Evolutionary conservation across 192 early-diverging fungal genomes (phyloP), one percentile per base, ranked within the genome.

Genomic region (Geranomyces michiganensis): DNA sequence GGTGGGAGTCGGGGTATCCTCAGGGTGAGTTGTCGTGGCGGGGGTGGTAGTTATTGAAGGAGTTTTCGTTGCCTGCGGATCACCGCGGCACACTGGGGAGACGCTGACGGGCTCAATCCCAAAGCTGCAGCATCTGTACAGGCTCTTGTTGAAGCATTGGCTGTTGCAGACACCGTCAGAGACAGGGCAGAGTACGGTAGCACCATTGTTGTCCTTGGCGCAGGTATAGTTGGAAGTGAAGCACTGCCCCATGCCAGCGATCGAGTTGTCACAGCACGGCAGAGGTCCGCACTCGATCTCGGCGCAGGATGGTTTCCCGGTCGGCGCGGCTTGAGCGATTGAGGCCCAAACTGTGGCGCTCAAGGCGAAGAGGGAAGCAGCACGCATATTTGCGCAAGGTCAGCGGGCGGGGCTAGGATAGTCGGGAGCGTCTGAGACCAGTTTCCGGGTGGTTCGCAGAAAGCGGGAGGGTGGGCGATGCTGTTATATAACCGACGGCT

Each of bases 71-170:
- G 19, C 46, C 46, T 47, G 46, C 10, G 46, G 12, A 47, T 47
- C 46, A 10, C 46, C 46, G 46, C 46, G 46, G 46, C 46, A 47
- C 19, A 47, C 46, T 14, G 46, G 46, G 46, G 46, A 47, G 46
- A 19, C 46, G 12, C 46, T 19, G 46, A 47, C 19, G 10, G 46
- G 46, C 46, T 47, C 46, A 19, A 47, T 47, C 19, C 46, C 46
- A 19, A 47, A 47, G 46, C 46, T 47, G 46, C 46, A 47, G 46
- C 46, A 47, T 47, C 46, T 47, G 19, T 47, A 47, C 19, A 14
- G 46, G 46, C 46, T 47, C 46, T 47, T 47, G 46, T 47, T 47
- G 46, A 47, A 47, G 46, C 46, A 47, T 10, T 19, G 46, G 46
- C 46, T 19, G 46, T 47, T 47, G 46, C 46, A 47, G 19, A 19